Evolutionary conservation across 306 rosid genomes (phyloP).

Genomic region (Rosa rugosa): DNA sequence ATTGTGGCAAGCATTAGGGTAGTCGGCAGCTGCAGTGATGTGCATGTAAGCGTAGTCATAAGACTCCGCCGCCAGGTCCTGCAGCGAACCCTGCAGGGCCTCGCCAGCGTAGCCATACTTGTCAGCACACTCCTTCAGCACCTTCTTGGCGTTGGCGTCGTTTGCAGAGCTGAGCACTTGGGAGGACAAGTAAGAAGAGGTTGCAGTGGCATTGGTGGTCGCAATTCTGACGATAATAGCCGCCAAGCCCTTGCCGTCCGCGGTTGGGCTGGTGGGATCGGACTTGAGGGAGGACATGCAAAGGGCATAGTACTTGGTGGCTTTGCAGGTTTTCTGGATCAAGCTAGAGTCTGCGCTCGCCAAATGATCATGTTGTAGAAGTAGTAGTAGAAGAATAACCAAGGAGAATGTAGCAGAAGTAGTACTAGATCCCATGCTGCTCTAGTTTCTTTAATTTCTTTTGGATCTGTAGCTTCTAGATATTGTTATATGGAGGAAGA

Average conservation of each 20-base stretch:
- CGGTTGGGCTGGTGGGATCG: slow-evolving; percentile 50
- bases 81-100: slow-evolving; percentile 58
- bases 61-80: slow-evolving; percentile 52
- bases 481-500: not conserved
- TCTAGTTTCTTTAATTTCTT: not conserved
- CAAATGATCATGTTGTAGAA: slow-evolving; percentile 14
- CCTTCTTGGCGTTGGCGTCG: slow-evolving; percentile 38
- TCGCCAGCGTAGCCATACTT: slow-evolving; percentile 65
- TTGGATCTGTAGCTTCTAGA: not conserved
- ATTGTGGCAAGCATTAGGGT: slow-evolving; percentile 78
- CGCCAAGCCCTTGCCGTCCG: slow-evolving; percentile 76
- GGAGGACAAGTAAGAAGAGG: slow-evolving; percentile 69
- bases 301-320: slow-evolving; percentile 63
- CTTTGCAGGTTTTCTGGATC: slow-evolving; percentile 70
- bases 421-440: slow-evolving; percentile 35
- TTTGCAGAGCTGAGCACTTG: slow-evolving; percentile 36
- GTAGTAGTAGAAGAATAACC: slow-evolving; percentile 14
- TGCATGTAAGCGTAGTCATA: slow-evolving; percentile 81
- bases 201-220: slow-evolving; percentile 65
- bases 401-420: slow-evolving; percentile 28
- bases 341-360: slow-evolving; percentile 52
- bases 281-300: slow-evolving; percentile 74
- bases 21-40: slow-evolving; percentile 73
- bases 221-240: slow-evolving; percentile 60
- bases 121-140: slow-evolving; percentile 69